A percentile compares a stretch with the other conserved stretches of the same genome.
Conservation (phyloP, 768 basidiomycete genomes). For the Auricularia cornea region DNA sequence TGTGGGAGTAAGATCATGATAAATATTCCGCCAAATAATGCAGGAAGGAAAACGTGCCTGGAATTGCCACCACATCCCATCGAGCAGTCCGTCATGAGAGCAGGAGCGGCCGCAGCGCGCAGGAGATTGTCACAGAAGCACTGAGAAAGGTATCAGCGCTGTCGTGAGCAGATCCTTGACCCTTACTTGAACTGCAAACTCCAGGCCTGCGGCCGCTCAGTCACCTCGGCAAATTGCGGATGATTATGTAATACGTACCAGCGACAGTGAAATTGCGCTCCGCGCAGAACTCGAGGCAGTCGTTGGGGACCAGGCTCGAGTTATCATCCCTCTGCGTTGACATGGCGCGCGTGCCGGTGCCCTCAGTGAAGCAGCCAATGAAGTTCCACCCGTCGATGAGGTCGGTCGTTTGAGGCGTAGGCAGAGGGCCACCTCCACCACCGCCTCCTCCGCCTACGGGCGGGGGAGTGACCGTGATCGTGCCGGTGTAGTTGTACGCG, state of each 20-base stretch:
- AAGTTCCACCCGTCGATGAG: constrained; percentile 54
- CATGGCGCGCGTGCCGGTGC: neutral
- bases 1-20: too few relatives aligned
- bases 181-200: constrained; percentile 41
- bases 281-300: neutral
- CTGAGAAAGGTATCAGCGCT: constrained; percentile 41
- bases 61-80: constrained; percentile 68
- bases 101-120: constrained; percentile 45
- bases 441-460: constrained; percentile 20
- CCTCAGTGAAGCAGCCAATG: constrained; percentile 42
- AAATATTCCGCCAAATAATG: too few relatives aligned
- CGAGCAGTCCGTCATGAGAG: constrained; percentile 45
- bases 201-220: constrained; percentile 61
- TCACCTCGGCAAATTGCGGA: constrained; percentile 17
- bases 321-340: neutral
- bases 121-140: constrained; percentile 46
- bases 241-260: neutral
- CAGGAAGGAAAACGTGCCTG: constrained; percentile 33
- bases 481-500: constrained; percentile 63
- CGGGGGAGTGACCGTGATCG: constrained; percentile 35
- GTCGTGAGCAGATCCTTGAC: constrained; percentile 4
- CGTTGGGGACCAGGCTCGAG: neutral
- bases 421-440: constrained; percentile 21
- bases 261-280: neutral
- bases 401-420: constrained; percentile 37